A percentile compares a stretch with the other conserved stretches of the same genome.
These are phyloP conservation scores for Metarhizium guizhouense DNA, from an alignment of 2,329 filamentous ascomycete genomes.

Conservation along the genomic window DNA sequence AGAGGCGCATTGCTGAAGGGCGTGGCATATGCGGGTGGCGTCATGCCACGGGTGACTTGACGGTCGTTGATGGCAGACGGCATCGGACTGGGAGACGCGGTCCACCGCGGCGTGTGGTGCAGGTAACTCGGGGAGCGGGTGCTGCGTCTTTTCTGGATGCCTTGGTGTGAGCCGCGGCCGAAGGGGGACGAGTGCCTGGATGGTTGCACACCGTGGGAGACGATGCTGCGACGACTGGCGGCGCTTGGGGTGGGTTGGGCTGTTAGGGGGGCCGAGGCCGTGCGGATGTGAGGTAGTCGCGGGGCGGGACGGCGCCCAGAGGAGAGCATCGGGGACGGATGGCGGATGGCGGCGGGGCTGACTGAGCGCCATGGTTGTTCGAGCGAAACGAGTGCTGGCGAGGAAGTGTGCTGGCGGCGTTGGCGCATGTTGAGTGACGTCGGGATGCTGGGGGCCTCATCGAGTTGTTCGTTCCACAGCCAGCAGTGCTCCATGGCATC, in stretches of 20 bases:
- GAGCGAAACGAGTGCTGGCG: constrained; percentile 28
- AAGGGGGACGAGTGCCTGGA: constrained; percentile 23
- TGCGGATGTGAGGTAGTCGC: constrained; percentile 40
- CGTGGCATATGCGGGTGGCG: constrained; percentile 66
- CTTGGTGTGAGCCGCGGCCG: constrained; percentile 16
- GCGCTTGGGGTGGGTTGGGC: constrained; percentile 26
- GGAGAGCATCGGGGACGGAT: constrained; percentile 29
- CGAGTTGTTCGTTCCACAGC: constrained; percentile 56
- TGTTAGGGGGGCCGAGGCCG: constrained; percentile 35
- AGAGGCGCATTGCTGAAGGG: constrained; percentile 56
- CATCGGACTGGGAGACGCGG: constrained; percentile 36
- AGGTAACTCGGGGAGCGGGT: constrained; percentile 49
- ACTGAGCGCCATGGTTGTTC: constrained; percentile 17
- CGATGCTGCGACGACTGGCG: constrained; percentile 33
- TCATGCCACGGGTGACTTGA: constrained; percentile 25
- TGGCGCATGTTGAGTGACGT: constrained; percentile 34
- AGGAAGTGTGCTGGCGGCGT: constrained; percentile 31
- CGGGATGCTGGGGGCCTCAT: constrained; percentile 41
- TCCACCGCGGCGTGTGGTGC: constrained; percentile 48
- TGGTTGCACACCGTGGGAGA: constrained; percentile 28
- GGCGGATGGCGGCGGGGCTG: constrained; percentile 25
- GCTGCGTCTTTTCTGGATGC: constrained; percentile 39
- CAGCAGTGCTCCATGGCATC: constrained; percentile 59
- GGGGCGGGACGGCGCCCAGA: constrained; percentile 28
- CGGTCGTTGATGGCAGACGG: constrained; percentile 25